These are phyloP conservation scores for Anthoceros angustus DNA, from an alignment of 225 moss, liverwort and hornwort genomes.

Conservation along the genomic window DNA sequence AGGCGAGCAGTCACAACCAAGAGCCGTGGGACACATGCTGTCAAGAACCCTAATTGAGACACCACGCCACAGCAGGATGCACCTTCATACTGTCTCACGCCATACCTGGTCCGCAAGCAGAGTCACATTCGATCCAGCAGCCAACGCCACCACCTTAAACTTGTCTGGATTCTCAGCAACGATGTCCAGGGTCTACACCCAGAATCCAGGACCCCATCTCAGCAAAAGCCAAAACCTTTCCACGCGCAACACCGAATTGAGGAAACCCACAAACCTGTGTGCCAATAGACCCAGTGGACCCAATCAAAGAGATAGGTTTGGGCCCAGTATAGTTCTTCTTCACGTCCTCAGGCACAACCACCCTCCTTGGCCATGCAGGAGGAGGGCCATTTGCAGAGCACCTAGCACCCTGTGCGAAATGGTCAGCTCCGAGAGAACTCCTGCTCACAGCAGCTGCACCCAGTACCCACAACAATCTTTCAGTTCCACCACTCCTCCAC, in stretches of 20 bases:
- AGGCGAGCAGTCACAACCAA: too few species aligned
- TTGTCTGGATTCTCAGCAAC: constrained; percentile 67
- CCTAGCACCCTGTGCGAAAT: constrained; percentile 26
- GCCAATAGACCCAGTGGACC: constrained; percentile 95
- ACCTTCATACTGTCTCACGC: too few species aligned
- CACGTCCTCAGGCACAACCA: constrained; percentile 31
- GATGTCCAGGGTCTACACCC: constrained; percentile 62
- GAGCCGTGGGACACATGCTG: too few species aligned
- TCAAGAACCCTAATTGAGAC: too few species aligned
- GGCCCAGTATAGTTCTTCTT: constrained; percentile 37
- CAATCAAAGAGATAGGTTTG: constrained; percentile 80
- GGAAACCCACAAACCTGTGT: constrained; percentile 50
- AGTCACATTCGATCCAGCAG: constrained; percentile 78
- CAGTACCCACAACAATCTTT: not conserved
- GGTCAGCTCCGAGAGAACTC: constrained; percentile 10
- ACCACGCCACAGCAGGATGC: too few species aligned
- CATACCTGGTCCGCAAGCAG: constrained; percentile 88
- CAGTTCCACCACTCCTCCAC: too few species aligned
- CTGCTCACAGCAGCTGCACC: constrained; percentile 31
- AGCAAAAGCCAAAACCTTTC: too few species aligned
- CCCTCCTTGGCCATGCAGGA: constrained; percentile 93
- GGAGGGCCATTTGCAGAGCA: constrained; percentile 42
- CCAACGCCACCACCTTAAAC: constrained; percentile 80
- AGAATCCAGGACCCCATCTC: not conserved
- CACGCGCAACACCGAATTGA: not conserved